phyloP scores from a whole-genome alignment of 495 filamentous ascomycete species.

The Beverwykella pulmonaria region DNA sequence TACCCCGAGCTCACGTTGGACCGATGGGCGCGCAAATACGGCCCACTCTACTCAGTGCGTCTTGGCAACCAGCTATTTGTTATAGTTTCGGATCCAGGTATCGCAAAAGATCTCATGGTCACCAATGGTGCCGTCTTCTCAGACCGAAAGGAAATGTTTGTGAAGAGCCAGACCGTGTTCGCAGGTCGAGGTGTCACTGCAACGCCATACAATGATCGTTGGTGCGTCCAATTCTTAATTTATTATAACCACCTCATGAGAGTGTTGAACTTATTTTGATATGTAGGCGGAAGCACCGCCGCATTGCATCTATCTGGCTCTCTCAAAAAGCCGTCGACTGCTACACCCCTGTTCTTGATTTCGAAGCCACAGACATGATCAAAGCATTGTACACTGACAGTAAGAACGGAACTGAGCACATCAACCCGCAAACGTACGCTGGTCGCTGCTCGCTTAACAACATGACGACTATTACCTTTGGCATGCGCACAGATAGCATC shows the following conservation, averaged over 20 bases:
- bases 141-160: constrained; percentile 11
- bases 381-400: constrained; percentile 5
- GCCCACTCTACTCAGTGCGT: constrained; percentile 1
- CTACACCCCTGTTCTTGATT: constrained; percentile 5
- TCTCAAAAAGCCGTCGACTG: constrained; percentile 6
- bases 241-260: neutral
- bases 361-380: constrained; percentile 15
- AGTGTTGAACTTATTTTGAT: neutral
- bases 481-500: constrained; percentile 1
- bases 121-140: constrained; percentile 5
- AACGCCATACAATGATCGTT: neutral
- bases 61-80: constrained; percentile 11
- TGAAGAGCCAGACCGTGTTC: constrained; percentile 11
- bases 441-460: constrained; percentile 9
- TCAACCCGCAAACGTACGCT: constrained; percentile 18
- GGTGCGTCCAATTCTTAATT: neutral
- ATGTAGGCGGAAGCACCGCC: constrained; percentile 9
- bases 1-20: constrained; percentile 9
- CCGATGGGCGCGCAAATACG: constrained; percentile 19
- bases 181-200: neutral
- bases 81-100: constrained; percentile 10
- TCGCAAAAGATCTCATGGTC: constrained; percentile 8
- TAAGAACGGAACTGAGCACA: neutral
- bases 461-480: constrained; percentile 15
- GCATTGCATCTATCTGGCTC: constrained; percentile 8